Conservation (phyloP, 495 filamentous ascomycete genomes). For the Neurospora sp. region DNA sequence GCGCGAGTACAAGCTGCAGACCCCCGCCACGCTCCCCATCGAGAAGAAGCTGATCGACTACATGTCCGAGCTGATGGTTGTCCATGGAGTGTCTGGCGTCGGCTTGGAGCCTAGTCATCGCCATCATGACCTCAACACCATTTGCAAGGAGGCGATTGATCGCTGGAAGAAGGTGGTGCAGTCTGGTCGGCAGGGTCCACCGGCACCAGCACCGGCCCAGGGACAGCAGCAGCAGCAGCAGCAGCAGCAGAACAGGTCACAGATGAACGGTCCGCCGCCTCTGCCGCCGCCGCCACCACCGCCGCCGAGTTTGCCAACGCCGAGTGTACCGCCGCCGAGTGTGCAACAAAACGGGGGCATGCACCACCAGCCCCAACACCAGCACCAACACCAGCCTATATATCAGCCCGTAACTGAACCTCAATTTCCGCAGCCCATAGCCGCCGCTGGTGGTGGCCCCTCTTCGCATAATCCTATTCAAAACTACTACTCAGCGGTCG, state of each 20-base stretch:
- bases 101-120: constrained; percentile 34
- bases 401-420: background rate
- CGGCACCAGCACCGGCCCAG: background rate
- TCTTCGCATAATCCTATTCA: background rate
- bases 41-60: constrained; percentile 28
- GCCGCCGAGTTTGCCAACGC: background rate
- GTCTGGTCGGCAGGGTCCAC: background rate
- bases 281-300: background rate
- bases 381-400: background rate
- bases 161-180: constrained; percentile 39
- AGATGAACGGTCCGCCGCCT: background rate
- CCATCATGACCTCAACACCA: constrained; percentile 32
- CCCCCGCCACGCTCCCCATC: constrained; percentile 53
- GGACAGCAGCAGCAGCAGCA: background rate
- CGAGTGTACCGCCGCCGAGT: background rate
- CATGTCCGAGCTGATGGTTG: constrained; percentile 21
- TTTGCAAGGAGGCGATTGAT: constrained; percentile 37
- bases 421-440: background rate
- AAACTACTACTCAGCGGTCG: background rate
- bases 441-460: background rate
- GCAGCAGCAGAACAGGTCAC: background rate
- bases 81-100: constrained; percentile 12
- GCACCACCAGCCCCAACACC: background rate
- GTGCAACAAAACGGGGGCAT: background rate
- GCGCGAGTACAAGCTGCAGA: constrained; percentile 56